Base-by-base conservation (phyloP, 2,329 filamentous ascomycete genomes). In the Microcyclosporella mali region DNA sequence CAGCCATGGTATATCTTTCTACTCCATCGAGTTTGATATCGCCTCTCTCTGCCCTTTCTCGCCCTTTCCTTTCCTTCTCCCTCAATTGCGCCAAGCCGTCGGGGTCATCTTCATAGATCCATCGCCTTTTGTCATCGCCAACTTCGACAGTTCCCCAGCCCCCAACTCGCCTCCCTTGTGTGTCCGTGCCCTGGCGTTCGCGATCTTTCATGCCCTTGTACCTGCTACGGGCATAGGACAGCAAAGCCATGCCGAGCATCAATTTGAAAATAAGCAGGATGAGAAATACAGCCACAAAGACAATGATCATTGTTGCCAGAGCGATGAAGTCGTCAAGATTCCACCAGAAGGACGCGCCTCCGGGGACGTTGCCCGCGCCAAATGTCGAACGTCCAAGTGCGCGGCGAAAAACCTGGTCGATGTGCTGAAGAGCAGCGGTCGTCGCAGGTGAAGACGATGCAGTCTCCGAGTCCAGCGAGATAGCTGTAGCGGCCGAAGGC, bases 1-100 rank as follows among this genome's bases (percentile, higher is more conserved):
- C 87, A 56, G 88, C 83, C 92, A 97, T 95, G 61, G 88, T 88
- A 69, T 95, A 98, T 56, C 92, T 75, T 55, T 74, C 79, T 50
- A 81, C 87, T 62, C 69, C 79, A 58, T 74, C 84, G 66, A 79
- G 79, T 62, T 78, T 79, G 40, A 78, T 75, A 42, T 65, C 63
- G 28, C 73, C 68, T 46, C 63, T 67, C 17, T 73, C 74, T 52
- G 76, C 47, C 37, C 54, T 52, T 14, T 81, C 51, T 6, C 74
- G 76, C 55, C 77, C 71, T 58, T 78, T 77, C 47, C 82, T 81
- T 50, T 81, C 79, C 39, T 75, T 60, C 46, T 82, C 79, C 48
- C 73, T 72, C 56, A 84, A 60, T 44, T 71, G 72, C 55, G 73
- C 74, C 46, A 86, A 60, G 0, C 80, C 84, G 31, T 92, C 87